Conservation (phyloP, 441 rosid species). For the Gossypium gossypioides region DNA sequence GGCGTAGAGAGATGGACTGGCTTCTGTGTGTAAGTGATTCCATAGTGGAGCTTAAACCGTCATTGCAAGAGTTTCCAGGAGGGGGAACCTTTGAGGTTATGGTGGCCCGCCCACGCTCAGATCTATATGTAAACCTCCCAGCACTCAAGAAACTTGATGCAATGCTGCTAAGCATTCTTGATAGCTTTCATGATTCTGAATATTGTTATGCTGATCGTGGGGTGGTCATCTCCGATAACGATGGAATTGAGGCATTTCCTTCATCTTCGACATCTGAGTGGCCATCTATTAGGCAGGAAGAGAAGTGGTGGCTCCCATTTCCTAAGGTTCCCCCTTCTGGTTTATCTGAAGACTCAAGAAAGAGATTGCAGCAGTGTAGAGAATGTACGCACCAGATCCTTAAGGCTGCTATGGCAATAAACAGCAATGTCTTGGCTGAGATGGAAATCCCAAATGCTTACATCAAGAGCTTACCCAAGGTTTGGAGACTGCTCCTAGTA, state of each 20-base stretch:
- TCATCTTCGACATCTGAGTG: constrained; percentile 39
- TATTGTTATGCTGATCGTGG: constrained; percentile 88
- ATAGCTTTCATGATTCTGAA: constrained; percentile 55
- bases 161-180: constrained; percentile 70
- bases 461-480: constrained; percentile 83
- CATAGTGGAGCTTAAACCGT: constrained; percentile 89
- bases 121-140: constrained; percentile 73
- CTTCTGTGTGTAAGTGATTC: constrained; percentile 77
- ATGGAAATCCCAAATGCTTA: constrained; percentile 84
- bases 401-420: constrained; percentile 94
- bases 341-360: constrained; percentile 62
- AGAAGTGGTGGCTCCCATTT: constrained; percentile 97
- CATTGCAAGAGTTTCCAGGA: constrained; percentile 77
- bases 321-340: constrained; percentile 74
- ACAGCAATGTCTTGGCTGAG: constrained; percentile 71
- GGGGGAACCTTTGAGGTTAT: constrained; percentile 87
- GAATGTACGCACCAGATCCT: constrained; percentile 85
- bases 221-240: constrained; percentile 46
- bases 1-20: constrained; percentile 88
- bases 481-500: constrained; percentile 13
- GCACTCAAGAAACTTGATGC: constrained; percentile 94
- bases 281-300: constrained; percentile 75
- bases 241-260: constrained; percentile 34
- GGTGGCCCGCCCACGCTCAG: constrained; percentile 75
- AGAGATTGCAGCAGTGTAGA: constrained; percentile 69